A percentile compares a stretch with the other conserved stretches of the same genome.
phyloP scores from a whole-genome alignment of 1,284 basidiomycete species.

The Cystobasidium sp. region DNA sequence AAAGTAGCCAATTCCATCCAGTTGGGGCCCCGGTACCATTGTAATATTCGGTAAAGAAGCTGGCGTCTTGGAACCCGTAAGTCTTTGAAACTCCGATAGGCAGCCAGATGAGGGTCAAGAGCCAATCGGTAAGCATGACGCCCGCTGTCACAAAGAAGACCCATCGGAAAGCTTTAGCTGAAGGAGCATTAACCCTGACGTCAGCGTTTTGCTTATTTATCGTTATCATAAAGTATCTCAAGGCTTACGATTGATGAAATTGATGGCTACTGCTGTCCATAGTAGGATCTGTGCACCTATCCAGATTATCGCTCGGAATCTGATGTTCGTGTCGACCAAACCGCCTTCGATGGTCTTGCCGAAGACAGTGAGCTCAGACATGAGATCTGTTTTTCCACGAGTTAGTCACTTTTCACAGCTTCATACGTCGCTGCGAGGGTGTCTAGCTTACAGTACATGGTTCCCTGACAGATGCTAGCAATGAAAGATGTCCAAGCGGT shows the following conservation, averaged over 20 bases:
- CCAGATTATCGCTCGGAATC: slow-evolving; percentile 83
- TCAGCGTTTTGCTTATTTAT: slow-evolving; percentile 3
- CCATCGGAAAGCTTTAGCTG: slow-evolving; percentile 64
- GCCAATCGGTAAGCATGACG: slow-evolving; percentile 78
- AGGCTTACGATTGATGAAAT: slow-evolving; percentile 72
- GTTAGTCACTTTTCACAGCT: slow-evolving; percentile 61
- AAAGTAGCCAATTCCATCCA: slow-evolving; percentile 64
- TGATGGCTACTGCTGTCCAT: slow-evolving; percentile 71
- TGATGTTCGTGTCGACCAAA: slow-evolving; percentile 68
- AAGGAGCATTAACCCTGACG: background rate
- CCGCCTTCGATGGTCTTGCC: slow-evolving; percentile 68
- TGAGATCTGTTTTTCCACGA: slow-evolving; percentile 57
- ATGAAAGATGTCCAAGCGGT: slow-evolving; percentile 89
- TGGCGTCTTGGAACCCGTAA: slow-evolving; percentile 76
- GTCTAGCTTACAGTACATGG: slow-evolving; percentile 72
- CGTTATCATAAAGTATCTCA: background rate
- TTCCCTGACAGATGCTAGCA: slow-evolving; percentile 79
- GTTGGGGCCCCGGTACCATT: slow-evolving; percentile 82
- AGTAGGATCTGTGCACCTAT: slow-evolving; percentile 72
- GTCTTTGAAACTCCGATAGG: slow-evolving; percentile 81
- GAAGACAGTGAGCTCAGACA: slow-evolving; percentile 75
- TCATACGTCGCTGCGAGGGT: slow-evolving; percentile 55
- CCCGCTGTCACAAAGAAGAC: slow-evolving; percentile 74
- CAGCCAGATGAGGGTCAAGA: slow-evolving; percentile 83
- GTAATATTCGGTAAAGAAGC: slow-evolving; percentile 78